Evolutionary conservation across 148 eudicot genomes (phyloP), one percentile per base, ranked within the genome.

Genomic region (Rhododendron henanense): DNA sequence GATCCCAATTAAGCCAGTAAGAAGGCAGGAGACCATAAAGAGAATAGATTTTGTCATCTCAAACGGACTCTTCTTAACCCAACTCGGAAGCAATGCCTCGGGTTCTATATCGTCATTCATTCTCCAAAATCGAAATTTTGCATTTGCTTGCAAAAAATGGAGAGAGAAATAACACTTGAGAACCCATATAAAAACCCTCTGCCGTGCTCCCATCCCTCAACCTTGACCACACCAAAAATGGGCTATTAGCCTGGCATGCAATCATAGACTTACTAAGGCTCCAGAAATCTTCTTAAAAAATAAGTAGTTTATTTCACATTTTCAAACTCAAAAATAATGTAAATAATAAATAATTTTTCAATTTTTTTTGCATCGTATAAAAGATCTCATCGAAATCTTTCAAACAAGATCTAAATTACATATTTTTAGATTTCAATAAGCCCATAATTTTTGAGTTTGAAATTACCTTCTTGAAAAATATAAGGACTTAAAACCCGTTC

Each of bases 1-100:
- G 81, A 95, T 91, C 51, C 99, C 99, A 75, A 95, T 88, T 75
- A 93, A 87, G 74, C 95, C 98, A 88, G 99, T 96, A 82, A 97
- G 78, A 86, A 95, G 87, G 90, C 98, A 95, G 67, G 98, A 89
- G 86, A 97, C 83, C 80, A 94, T 74, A 77, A 95, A 94, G 81
- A 94, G 87, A 63, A 48, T 92, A 84, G 98, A 94, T 87, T 95
- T 98, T 21, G 91, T 87, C 89, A 93, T 83, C 69, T 92, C 94
- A 86, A 91, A 88, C 79, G 92, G 87, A 89, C 84, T 88, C 85
- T 87, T 92, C 69, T 90, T 85, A n/a, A 90, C 84, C 92, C 90
- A 91, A 59, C 89, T 89, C 16, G 88, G 86, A 81, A 89, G 90
- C 88, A 90, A 86, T 79, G 87, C 84, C 82, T 92, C 96, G n/a